These are phyloP conservation scores for Starmerella cellae DNA, from an alignment of 805 yeast species.

Conservation along the genomic window DNA sequence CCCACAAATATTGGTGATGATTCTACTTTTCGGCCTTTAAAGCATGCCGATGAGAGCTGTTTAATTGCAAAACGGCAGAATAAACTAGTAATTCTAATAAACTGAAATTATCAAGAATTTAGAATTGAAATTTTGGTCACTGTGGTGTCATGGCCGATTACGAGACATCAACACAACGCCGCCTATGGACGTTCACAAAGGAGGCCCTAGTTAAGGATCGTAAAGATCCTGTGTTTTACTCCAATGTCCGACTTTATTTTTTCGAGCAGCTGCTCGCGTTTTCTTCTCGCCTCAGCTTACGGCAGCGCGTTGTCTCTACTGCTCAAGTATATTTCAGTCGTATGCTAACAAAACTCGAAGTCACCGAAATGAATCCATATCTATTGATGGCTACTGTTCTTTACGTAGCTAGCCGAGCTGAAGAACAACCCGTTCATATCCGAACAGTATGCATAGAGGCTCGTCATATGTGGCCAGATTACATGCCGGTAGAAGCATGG, in stretches of 20 bases:
- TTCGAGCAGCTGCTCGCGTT: slow-evolving; percentile 61
- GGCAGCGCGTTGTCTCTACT: slow-evolving; percentile 78
- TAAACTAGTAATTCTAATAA: no score
- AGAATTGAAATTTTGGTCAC: no score
- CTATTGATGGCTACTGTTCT: slow-evolving; percentile 70
- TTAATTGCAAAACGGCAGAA: no score
- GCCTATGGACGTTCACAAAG: slow-evolving; percentile 67
- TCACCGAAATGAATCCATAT: slow-evolving; percentile 72
- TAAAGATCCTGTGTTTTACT: slow-evolving; percentile 27
- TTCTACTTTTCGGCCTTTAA: no score
- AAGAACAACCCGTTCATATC: slow-evolving; percentile 91
- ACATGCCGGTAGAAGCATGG: slow-evolving; percentile 79
- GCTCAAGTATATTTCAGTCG: slow-evolving; percentile 79
- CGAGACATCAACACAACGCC: slow-evolving; percentile 75
- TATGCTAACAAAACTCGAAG: slow-evolving; percentile 45
- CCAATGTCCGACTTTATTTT: slow-evolving; percentile 43
- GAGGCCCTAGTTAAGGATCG: slow-evolving; percentile 38
- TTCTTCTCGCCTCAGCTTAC: slow-evolving; percentile 60
- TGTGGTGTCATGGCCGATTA: slow-evolving; percentile 57
- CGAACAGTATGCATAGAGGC: slow-evolving; percentile 74
- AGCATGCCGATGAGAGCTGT: no score
- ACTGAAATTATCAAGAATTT: no score
- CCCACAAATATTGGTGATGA: no score
- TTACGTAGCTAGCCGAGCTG: slow-evolving; percentile 84
- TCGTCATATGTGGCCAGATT: slow-evolving; percentile 85